Percentiles rank a stretch among this genome's conserved stretches.
These are phyloP conservation scores for Tetrastigma voinierianum DNA, from an alignment of 164 flowering plant genomes.

Conservation along the genomic window DNA sequence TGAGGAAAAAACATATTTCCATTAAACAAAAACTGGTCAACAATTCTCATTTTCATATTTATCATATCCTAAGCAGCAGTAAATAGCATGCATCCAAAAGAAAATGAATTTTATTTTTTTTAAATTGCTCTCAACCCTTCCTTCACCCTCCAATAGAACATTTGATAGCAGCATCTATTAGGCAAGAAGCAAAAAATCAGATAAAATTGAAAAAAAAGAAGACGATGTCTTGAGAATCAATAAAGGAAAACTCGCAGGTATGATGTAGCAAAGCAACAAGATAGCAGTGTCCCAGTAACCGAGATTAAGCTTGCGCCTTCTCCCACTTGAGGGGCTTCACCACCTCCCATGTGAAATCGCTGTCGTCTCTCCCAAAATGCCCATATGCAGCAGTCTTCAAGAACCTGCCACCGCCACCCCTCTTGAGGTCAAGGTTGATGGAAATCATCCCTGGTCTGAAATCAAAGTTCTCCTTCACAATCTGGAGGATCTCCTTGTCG, in stretches of 20 bases:
- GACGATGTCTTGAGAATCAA: background rate
- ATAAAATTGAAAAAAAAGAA: too few species aligned
- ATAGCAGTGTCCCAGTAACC: background rate
- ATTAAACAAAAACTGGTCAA: too few species aligned
- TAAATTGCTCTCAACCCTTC: too few species aligned
- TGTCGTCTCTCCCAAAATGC: conserved; percentile 58
- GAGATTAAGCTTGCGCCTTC: conserved; percentile 29
- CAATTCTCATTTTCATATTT: too few species aligned
- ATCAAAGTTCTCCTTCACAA: conserved; percentile 58
- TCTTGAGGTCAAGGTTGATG: conserved; percentile 48
- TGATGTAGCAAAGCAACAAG: background rate
- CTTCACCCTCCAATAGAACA: too few species aligned
- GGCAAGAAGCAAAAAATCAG: too few species aligned
- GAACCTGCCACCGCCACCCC: conserved; percentile 52
- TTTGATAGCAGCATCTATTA: too few species aligned
- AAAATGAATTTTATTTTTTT: too few species aligned
- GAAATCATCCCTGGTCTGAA: conserved; percentile 64
- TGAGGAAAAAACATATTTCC: too few species aligned
- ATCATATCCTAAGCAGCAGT: too few species aligned
- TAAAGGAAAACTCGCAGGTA: background rate
- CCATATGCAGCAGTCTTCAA: conserved; percentile 71
- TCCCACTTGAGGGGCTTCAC: conserved; percentile 59
- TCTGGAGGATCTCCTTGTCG: conserved; percentile 48
- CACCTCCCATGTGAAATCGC: conserved; percentile 65
- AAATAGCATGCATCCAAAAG: too few species aligned